phyloP scores from a whole-genome alignment of 2,329 filamentous ascomycete species.

The Bipolaris victoriae region DNA sequence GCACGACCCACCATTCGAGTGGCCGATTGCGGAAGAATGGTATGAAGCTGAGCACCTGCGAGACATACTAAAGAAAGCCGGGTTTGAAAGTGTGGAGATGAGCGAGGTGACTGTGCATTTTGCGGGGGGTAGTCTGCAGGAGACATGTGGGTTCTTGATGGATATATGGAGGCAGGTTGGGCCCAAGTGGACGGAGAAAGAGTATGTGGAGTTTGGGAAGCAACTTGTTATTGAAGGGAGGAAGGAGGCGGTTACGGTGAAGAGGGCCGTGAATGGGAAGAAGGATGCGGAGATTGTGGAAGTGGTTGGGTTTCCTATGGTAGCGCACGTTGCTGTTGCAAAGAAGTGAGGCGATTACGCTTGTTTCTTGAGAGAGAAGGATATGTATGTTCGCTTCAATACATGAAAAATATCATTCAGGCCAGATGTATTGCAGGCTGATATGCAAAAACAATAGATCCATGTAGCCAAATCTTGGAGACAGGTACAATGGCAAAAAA shows the following conservation, averaged over 20 bases:
- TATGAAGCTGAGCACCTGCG: slow-evolving; percentile 11
- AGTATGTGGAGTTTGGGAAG: slow-evolving; percentile 11
- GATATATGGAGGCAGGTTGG: slow-evolving; percentile 11
- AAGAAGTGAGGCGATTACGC: slow-evolving; percentile 3
- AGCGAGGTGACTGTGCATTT: slow-evolving; percentile 13
- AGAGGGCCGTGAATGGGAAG: slow-evolving; percentile 8
- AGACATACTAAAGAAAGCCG: slow-evolving; percentile 8
- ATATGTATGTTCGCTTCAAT: no score
- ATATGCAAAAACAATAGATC: neutral
- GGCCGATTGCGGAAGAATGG: slow-evolving; percentile 23
- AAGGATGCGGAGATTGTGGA: slow-evolving; percentile 7
- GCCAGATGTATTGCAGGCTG: neutral
- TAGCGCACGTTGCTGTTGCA: slow-evolving; percentile 16
- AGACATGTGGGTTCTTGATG: slow-evolving; percentile 7
- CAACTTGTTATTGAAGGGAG: slow-evolving; percentile 3
- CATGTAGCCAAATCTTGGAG: neutral
- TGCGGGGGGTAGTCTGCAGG: slow-evolving; percentile 12
- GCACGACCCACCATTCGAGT: slow-evolving; percentile 10
- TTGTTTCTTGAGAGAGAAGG: no score
- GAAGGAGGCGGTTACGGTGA: neutral
- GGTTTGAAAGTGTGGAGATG: slow-evolving; percentile 14
- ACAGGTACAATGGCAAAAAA: slow-evolving; percentile 16
- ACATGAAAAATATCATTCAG: no score
- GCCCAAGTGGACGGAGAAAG: slow-evolving; percentile 10
- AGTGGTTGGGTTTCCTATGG: slow-evolving; percentile 12